Percentiles rank a stretch among this genome's conserved stretches.
These are phyloP conservation scores for Colletotrichum cordylinicola DNA, from an alignment of 2,329 filamentous ascomycete species.

Conservation along the genomic window DNA sequence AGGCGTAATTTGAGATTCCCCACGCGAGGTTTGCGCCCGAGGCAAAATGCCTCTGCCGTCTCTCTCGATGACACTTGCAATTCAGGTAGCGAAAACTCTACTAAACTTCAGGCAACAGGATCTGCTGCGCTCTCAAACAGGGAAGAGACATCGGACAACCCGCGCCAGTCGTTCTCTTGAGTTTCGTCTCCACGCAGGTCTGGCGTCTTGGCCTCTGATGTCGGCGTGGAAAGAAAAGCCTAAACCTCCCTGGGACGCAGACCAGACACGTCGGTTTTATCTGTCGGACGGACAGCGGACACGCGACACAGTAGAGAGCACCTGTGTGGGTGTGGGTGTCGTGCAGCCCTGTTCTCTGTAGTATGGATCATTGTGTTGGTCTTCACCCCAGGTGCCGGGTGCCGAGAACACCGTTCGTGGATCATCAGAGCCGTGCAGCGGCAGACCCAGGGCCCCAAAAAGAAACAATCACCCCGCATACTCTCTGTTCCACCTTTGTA, in stretches of 20 bases:
- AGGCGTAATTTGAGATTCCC: neutral
- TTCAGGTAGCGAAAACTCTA: neutral
- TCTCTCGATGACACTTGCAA: neutral
- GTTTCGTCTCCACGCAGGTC: neutral
- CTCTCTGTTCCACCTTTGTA: constrained; percentile 13
- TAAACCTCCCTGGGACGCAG: neutral
- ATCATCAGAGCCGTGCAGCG: neutral
- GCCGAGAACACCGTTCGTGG: constrained; percentile 2
- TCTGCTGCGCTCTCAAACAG: neutral
- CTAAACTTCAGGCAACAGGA: neutral
- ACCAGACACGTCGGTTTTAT: neutral
- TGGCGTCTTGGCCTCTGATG: neutral
- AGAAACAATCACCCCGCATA: neutral
- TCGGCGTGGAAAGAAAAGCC: neutral
- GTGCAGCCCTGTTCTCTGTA: neutral
- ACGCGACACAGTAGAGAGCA: neutral
- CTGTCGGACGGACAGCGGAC: neutral
- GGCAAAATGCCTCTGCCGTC: no score
- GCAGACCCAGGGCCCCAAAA: neutral
- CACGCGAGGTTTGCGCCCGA: neutral
- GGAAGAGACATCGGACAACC: neutral
- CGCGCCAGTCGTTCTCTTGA: neutral
- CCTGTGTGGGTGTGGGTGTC: neutral
- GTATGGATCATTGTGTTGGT: neutral
- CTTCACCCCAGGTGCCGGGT: neutral